Percentiles rank a stretch among this genome's conserved stretches.
phyloP scores from a whole-genome alignment of 805 yeast species.

The Hanseniaspora lindneri region DNA sequence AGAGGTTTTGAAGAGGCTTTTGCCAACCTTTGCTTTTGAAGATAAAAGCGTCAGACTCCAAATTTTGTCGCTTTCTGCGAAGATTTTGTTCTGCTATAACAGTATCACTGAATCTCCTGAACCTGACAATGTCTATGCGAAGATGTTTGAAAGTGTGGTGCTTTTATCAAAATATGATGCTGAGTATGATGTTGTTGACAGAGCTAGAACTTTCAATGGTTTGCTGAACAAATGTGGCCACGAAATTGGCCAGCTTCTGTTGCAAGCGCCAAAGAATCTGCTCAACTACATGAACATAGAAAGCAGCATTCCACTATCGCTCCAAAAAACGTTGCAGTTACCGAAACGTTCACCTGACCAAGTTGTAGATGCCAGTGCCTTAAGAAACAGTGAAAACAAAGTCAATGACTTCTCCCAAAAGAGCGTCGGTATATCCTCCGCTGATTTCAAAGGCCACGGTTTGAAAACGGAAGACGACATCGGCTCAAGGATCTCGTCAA shows the following conservation, averaged over 20 bases:
- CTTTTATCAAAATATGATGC: conserved; percentile 62
- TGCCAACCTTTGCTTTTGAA: conserved; percentile 45
- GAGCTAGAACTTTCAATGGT: conserved; percentile 62
- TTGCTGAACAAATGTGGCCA: conserved; percentile 42
- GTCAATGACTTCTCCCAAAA: conserved; percentile 33
- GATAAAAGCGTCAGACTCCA: conserved; percentile 53
- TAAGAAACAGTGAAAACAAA: conserved; percentile 31
- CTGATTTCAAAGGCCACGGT: conserved; percentile 16
- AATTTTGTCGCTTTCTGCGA: conserved; percentile 60
- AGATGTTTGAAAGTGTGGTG: conserved; percentile 50
- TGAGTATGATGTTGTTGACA: conserved; percentile 67
- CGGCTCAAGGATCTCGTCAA: not conserved
- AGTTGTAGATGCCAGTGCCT: conserved; percentile 18
- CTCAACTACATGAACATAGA: conserved; percentile 30
- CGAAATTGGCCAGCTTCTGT: conserved; percentile 53
- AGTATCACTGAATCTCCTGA: conserved; percentile 12
- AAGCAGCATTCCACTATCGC: conserved; percentile 20
- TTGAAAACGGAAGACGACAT: not conserved
- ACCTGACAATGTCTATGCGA: conserved; percentile 23
- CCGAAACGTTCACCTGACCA: not conserved
- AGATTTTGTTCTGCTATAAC: conserved; percentile 34
- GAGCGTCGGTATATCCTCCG: conserved; percentile 28
- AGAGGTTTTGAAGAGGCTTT: conserved; percentile 54
- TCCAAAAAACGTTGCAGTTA: conserved; percentile 21
- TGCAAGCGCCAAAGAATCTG: conserved; percentile 67